These are phyloP conservation scores for Cardamine chenopodiifolia DNA, from an alignment of 345 rosid genomes.

Conservation along the genomic window DNA sequence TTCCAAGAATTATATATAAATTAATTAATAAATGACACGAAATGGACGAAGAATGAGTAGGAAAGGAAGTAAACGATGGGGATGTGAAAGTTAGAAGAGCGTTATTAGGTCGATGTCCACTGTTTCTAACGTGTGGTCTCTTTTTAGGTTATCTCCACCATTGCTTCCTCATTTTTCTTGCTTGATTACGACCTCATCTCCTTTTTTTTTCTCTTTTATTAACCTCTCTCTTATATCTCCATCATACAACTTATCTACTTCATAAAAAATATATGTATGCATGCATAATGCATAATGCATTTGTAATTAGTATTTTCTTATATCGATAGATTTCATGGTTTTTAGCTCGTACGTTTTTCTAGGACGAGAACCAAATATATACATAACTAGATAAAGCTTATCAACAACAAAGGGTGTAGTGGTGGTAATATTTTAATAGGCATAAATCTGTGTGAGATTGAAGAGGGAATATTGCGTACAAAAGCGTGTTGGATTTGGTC, in stretches of 20 bases:
- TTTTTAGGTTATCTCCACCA: constrained; percentile 38
- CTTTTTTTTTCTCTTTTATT: constrained; percentile 1
- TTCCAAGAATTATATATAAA: neutral
- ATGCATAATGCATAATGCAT: neutral
- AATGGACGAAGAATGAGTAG: constrained; percentile 4
- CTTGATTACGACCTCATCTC: constrained; percentile 32
- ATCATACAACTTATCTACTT: constrained; percentile 1
- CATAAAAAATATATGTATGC: neutral
- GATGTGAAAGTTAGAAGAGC: constrained; percentile 26
- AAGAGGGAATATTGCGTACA: constrained; percentile 37
- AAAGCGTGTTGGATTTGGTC: constrained; percentile 35
- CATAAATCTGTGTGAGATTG: constrained; percentile 13
- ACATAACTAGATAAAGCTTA: neutral
- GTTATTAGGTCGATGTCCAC: constrained; percentile 40
- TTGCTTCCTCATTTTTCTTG: constrained; percentile 18
- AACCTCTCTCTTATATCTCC: neutral
- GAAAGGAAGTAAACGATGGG: constrained; percentile 24
- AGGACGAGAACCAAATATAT: neutral
- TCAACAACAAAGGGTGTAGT: constrained; percentile 3
- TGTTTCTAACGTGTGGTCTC: constrained; percentile 34
- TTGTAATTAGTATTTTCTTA: neutral
- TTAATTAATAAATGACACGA: neutral
- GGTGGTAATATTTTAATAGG: constrained; percentile 25
- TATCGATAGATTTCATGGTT: neutral
- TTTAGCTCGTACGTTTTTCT: neutral